Conservation (phyloP, 257 asterid genomes). For the Paulownia fortunei region DNA sequence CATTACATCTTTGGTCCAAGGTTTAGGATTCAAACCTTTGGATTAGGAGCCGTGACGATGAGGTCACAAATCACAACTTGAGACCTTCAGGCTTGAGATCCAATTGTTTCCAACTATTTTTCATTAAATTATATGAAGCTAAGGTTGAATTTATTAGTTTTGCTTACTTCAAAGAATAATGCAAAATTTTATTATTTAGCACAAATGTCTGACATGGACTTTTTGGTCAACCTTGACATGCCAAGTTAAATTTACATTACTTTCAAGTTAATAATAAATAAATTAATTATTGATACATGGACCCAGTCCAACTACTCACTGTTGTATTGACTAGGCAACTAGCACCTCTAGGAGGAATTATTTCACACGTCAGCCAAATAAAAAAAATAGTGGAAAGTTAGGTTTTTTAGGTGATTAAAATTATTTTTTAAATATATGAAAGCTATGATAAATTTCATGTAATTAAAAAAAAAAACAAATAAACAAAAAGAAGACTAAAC, state of each 20-base stretch:
- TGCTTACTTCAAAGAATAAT: background rate
- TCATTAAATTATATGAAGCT: background rate
- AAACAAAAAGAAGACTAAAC: background rate
- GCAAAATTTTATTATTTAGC: background rate
- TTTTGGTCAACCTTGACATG: slow-evolving; percentile 38
- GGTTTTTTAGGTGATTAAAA: background rate
- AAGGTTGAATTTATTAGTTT: background rate
- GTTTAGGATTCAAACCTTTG: background rate
- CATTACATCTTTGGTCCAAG: background rate
- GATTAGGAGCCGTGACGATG: background rate
- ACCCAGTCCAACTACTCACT: slow-evolving; percentile 11
- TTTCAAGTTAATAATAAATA: background rate
- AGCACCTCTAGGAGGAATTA: too few relatives aligned
- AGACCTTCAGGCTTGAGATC: background rate
- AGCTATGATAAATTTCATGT: too few relatives aligned
- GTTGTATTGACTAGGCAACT: background rate
- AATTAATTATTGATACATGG: background rate
- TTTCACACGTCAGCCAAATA: background rate
- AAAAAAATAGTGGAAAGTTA: background rate
- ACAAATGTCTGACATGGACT: background rate
- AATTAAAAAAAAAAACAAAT: too few relatives aligned
- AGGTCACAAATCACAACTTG: background rate
- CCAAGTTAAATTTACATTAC: background rate
- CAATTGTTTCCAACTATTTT: background rate
- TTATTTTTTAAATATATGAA: background rate